Evolutionary conservation across 192 early-diverging fungal genomes (phyloP).

Genomic region (Lobulomyces angularis): DNA sequence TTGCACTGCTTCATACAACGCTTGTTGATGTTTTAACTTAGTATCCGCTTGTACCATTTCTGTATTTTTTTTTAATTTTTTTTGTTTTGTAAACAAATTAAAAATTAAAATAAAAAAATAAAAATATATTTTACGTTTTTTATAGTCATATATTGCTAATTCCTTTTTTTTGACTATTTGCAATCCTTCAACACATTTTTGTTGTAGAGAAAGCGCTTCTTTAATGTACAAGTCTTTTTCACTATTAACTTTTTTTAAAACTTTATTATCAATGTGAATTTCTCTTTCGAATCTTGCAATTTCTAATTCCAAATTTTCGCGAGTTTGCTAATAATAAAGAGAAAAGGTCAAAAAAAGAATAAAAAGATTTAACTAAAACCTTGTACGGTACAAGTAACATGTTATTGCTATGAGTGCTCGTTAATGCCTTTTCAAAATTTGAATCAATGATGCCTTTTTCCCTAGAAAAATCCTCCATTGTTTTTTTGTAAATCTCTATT

Average conservation of each 20-base stretch:
- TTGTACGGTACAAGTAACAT: too few species aligned
- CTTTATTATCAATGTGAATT: conserved; percentile 8
- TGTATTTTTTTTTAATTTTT: too few species aligned
- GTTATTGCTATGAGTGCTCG: conserved; percentile 17
- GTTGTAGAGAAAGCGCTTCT: conserved; percentile 24
- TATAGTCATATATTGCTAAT: conserved; percentile 42
- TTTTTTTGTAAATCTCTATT: conserved; percentile 30
- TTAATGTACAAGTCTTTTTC: conserved; percentile 28
- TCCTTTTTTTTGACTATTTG: conserved; percentile 44
- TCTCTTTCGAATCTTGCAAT: conserved; percentile 20
- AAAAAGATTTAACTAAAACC: too few species aligned
- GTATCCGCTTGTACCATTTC: conserved; percentile 47
- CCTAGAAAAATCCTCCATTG: conserved; percentile 37
- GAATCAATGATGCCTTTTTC: conserved; percentile 36
- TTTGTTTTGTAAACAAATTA: too few species aligned
- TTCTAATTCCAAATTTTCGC: conserved; percentile 46
- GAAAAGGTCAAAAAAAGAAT: conserved; percentile 16
- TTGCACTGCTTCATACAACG: conserved; percentile 53
- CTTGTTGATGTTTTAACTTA: conserved; percentile 54
- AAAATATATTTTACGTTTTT: too few species aligned
- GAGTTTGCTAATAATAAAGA: conserved; percentile 29
- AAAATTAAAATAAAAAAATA: too few species aligned
- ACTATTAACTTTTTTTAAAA: conserved; percentile 16
- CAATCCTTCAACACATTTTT: conserved; percentile 22
- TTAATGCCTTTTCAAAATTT: conserved; percentile 25